Conservation (phyloP, 176 grass and related monocot species). For the Eragrostis curvula region DNA sequence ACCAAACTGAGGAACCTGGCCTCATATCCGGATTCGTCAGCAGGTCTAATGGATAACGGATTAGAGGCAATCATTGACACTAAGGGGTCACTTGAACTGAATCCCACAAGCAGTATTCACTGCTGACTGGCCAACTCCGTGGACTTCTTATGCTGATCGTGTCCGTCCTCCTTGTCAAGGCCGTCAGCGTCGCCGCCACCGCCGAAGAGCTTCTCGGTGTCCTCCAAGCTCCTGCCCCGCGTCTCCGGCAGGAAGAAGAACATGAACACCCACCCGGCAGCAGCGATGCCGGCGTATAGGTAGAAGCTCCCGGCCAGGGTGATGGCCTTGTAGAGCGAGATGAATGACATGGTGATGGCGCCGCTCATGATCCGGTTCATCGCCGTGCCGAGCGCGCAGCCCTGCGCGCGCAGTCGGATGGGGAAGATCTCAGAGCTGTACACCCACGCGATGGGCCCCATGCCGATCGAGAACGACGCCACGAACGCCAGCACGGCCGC, state of each 20-base stretch:
- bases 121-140: slow-evolving; percentile 39
- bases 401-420: slow-evolving; percentile 66
- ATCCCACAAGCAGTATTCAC: neutral
- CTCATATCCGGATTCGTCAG: neutral
- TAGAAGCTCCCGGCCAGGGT: slow-evolving; percentile 77
- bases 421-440: slow-evolving; percentile 96
- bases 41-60: neutral
- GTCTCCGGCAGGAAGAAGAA: slow-evolving; percentile 84
- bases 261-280: slow-evolving; percentile 77
- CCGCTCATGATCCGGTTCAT: slow-evolving; percentile 78
- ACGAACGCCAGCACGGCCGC: slow-evolving; percentile 61
- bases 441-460: slow-evolving; percentile 86
- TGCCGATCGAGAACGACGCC: slow-evolving; percentile 70
- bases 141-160: slow-evolving; percentile 22
- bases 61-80: neutral
- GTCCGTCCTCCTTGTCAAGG: neutral
- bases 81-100: neutral
- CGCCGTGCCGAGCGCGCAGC: slow-evolving; percentile 66
- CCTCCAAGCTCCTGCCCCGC: slow-evolving; percentile 62
- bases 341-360: slow-evolving; percentile 71
- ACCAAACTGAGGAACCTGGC: neutral
- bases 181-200: neutral
- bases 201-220: slow-evolving; percentile 74
- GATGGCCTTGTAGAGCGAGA: slow-evolving; percentile 78
- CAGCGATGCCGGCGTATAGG: slow-evolving; percentile 62